These are phyloP conservation scores for Fusarium guadeloupense DNA, from an alignment of 2,329 filamentous ascomycete genomes.

Conservation along the genomic window DNA sequence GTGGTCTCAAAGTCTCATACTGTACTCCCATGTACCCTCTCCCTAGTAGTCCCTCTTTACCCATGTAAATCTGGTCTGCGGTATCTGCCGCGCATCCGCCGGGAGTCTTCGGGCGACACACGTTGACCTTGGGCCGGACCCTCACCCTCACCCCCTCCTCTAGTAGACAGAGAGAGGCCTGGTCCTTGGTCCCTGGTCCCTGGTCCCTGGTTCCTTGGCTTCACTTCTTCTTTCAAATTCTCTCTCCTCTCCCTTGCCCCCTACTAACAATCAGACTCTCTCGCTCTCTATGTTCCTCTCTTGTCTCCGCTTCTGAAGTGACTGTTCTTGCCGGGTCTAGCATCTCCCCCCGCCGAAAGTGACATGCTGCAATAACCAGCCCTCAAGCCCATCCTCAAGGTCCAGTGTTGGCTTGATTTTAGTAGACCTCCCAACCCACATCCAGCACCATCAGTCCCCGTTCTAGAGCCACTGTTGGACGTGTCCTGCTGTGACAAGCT, in stretches of 20 bases:
- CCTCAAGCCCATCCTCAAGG: neutral
- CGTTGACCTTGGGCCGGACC: conserved; percentile 16
- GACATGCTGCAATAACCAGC: neutral
- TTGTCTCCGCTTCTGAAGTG: neutral
- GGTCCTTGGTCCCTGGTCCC: conserved; percentile 22
- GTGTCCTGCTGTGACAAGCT: conserved; percentile 4
- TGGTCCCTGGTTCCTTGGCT: conserved; percentile 8
- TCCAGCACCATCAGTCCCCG: neutral
- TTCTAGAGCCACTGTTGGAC: conserved; percentile 2
- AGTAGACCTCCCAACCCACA: neutral
- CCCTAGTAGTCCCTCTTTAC: neutral
- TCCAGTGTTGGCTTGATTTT: neutral
- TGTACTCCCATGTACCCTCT: conserved; percentile 3
- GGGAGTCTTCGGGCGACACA: conserved; percentile 32
- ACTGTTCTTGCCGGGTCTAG: neutral
- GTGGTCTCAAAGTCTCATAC: conserved; percentile 9
- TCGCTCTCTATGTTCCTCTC: neutral
- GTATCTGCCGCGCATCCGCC: conserved; percentile 27
- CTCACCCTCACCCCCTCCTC: conserved; percentile 7
- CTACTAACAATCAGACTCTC: neutral
- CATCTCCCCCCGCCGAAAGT: neutral
- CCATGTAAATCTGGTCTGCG: conserved; percentile 20
- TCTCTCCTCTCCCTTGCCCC: conserved; percentile 2
- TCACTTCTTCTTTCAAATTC: neutral
- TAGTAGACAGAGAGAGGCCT: conserved; percentile 11